Evolutionary conservation across 345 rosid species (phyloP), one percentile per base, ranked within the genome.

Genomic region (Abelmoschus esculentus): DNA sequence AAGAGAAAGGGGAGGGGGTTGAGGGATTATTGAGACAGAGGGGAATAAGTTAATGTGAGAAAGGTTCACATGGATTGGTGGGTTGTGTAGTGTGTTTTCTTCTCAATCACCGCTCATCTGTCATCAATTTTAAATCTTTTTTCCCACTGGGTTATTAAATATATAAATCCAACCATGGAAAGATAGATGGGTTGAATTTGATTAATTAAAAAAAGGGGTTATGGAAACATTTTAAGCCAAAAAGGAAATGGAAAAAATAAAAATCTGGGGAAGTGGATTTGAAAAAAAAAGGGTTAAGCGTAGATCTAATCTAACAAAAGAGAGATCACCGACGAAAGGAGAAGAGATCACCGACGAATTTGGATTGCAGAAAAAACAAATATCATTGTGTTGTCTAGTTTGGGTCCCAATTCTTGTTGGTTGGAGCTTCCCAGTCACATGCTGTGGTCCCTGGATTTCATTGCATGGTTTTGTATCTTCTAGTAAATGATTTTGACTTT

Each of bases 1-100:
- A 62, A 26, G 14, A 66, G 40, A 40, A 56, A 69, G 56, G 26
- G 26, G 34, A 69, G 56, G 26, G 26, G 34, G 58, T 64, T 80
- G 74, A 80, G 80, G 83, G 85, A 70, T 80, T 84, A 74, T 75
- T 52, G 55, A 40, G 11, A 62, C 65, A 60, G 40, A 32, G 40
- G 38, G 11, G 34, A 49, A 31, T 52, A 50, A 15, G 75, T 71
- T 80, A 52, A 54, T 19, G 70, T 83, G 73, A 2, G 78, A 50
- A 57, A 54, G 1, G 67, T 42, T 72, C 74, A 9, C 79, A 80
- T 29, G 77, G 56, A 10, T 6, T 18, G 62, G 10, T 71, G 67
- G 26, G 26, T 22, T 22, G 26, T 22, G 26, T 22, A 22, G 26
- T 22, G 26, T 22, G 26, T 22, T 22, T 22, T 22, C 26, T 1